Base-by-base conservation (phyloP, 2,329 filamentous ascomycete genomes). In the Akanthomyces uredinophilus region DNA sequence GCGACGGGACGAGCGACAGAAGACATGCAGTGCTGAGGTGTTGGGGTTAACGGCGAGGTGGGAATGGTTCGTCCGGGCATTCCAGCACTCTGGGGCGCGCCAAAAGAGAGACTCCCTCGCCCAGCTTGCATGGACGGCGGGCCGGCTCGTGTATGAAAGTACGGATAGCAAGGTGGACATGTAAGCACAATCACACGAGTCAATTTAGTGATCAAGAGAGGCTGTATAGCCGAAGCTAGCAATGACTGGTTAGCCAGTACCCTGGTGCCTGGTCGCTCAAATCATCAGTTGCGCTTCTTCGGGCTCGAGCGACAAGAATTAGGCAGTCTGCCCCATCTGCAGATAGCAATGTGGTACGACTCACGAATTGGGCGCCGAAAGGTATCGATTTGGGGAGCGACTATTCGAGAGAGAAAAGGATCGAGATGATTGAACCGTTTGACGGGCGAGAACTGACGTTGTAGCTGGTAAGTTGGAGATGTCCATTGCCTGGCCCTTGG, bases 91-190 rank as follows among this genome's bases (percentile, higher is more conserved):
- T 32, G 24, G 16, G 37, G 18, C 6, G 37, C 11, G 16, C 37
- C 27, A 53, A 53, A 37, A 53, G 56, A 53, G 46, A 3, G 46
- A 59, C 56, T 59, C 56, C 56, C 35, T 59, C 35, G 46, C n/a
- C 32, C 41, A 37, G 24, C 20, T 39, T 39, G 37, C 7, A 32
- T 39, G 22, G 57, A 53, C 37, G 37, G 58, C 58, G 43, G 59
- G 52, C 55, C 44, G 51, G 51, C 50, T 61, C 59, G 59, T 61
- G 29, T 50, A 54, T 61, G 35, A 53, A 39, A 39, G 49, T 22
- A 5, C 32, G 11, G 27, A 13, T 35, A 44, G 47, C 37, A n/a
- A 60, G 57, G 41, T 53, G 49, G 57, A 46, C 35, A 53, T 32
- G 37, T 18, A 29, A 29, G 27, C 24, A 46, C 18, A 46, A 49